These are phyloP conservation scores for Punctularia strigosozonata DNA, from an alignment of 768 basidiomycete genomes.

Conservation along the genomic window DNA sequence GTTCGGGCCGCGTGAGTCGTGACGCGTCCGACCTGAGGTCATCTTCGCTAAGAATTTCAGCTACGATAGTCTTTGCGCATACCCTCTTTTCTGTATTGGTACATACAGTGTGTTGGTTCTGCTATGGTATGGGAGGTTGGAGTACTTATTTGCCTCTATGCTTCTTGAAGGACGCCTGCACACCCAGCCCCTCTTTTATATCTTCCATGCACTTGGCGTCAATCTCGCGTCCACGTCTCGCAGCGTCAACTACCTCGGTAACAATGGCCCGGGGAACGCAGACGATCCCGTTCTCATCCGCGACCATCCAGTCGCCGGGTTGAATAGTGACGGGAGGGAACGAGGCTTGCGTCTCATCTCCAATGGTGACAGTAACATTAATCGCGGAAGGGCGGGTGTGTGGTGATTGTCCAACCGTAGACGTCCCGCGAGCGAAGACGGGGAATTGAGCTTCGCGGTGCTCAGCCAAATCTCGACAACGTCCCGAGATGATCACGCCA, in stretches of 20 bases:
- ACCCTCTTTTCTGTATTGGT: too few relatives aligned
- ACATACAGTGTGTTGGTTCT: too few relatives aligned
- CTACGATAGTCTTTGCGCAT: too few relatives aligned
- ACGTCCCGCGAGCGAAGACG: slow-evolving; percentile 72
- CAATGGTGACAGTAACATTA: slow-evolving; percentile 51
- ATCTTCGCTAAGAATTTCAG: too few relatives aligned
- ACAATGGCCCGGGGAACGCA: slow-evolving; percentile 52
- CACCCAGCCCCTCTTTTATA: slow-evolving; percentile 60
- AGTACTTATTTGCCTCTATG: slow-evolving; percentile 48
- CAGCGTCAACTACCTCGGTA: slow-evolving; percentile 43
- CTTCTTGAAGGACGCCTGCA: slow-evolving; percentile 67
- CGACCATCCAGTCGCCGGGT: slow-evolving; percentile 78
- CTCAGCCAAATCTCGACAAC: slow-evolving; percentile 77
- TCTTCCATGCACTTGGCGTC: slow-evolving; percentile 69
- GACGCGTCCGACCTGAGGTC: too few relatives aligned
- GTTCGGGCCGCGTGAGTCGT: too few relatives aligned
- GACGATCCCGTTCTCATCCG: slow-evolving; percentile 84
- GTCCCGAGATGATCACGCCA: slow-evolving; percentile 76
- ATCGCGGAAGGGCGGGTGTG: slow-evolving; percentile 74
- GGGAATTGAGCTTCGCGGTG: slow-evolving; percentile 61
- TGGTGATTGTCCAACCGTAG: slow-evolving; percentile 77
- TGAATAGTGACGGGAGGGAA: slow-evolving; percentile 48
- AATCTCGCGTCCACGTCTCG: slow-evolving; percentile 43
- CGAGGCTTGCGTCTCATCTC: slow-evolving; percentile 19
- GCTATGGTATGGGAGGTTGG: too few relatives aligned